Conservation (phyloP, 345 rosid genomes). For the Erysimum cheiranthoides region DNA sequence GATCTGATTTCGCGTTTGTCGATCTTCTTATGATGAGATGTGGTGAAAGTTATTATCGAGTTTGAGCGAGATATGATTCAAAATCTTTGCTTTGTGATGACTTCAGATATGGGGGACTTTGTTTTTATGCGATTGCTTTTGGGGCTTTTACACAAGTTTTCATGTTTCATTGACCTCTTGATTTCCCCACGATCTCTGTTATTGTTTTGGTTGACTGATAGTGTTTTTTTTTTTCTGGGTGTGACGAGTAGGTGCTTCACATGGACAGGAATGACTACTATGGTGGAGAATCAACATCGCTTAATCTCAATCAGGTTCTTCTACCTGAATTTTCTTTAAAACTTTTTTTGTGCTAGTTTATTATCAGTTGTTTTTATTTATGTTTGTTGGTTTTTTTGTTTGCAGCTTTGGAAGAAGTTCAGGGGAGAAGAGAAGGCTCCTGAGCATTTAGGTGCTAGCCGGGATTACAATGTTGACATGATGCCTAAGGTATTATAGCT, state of each 20-base stretch:
- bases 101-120: not conserved
- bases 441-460: constrained; percentile 69
- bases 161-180: not conserved
- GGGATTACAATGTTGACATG: constrained; percentile 90
- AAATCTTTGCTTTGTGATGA: constrained; percentile 8
- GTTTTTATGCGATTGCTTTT: constrained; percentile 5
- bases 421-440: constrained; percentile 73
- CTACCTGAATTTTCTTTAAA: not conserved
- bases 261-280: constrained; percentile 92
- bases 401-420: constrained; percentile 85
- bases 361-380: not conserved
- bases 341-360: not conserved
- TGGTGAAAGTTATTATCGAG: not conserved
- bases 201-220: constrained; percentile 16
- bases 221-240: not conserved
- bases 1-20: constrained; percentile 13
- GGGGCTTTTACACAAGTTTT: constrained; percentile 3
- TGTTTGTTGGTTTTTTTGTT: not conserved
- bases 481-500: constrained; percentile 65
- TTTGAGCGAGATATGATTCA: not conserved
- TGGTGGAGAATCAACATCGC: constrained; percentile 88
- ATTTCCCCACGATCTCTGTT: not conserved
- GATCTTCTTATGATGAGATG: constrained; percentile 2
- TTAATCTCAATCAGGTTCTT: constrained; percentile 78
- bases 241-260: constrained; percentile 63